These are phyloP conservation scores for Podospora didyma DNA, from an alignment of 495 filamentous ascomycete genomes.

Conservation along the genomic window DNA sequence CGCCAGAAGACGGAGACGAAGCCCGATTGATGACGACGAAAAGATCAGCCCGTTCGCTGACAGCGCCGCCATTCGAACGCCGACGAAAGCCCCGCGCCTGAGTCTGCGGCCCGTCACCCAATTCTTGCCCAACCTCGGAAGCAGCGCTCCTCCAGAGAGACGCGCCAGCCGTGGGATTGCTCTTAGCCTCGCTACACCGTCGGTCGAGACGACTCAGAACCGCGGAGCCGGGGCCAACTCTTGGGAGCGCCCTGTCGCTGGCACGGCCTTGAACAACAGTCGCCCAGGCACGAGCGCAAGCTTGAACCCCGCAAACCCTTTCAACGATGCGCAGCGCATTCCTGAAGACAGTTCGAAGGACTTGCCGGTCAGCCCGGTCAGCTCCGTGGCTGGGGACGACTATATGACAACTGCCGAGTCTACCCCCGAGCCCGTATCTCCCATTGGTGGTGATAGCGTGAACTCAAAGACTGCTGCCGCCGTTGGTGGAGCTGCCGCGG, in stretches of 20 bases:
- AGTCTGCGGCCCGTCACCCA: constrained; percentile 86
- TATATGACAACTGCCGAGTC: constrained; percentile 28
- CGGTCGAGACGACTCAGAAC: constrained; percentile 21
- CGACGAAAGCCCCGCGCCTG: constrained; percentile 60
- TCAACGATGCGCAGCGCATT: constrained; percentile 41
- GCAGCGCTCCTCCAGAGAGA: constrained; percentile 24
- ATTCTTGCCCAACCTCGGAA: constrained; percentile 66
- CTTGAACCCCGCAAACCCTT: constrained; percentile 46
- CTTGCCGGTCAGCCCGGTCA: constrained; percentile 32
- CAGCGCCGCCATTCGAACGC: constrained; percentile 29
- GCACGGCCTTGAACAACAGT: constrained; percentile 13
- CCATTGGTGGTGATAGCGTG: constrained; percentile 17
- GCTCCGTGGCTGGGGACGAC: constrained; percentile 24
- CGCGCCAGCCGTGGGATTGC: constrained; percentile 46
- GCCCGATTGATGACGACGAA: constrained; percentile 55
- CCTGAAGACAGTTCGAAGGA: constrained; percentile 26
- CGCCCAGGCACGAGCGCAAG: constrained; percentile 43
- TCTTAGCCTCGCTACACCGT: constrained; percentile 36
- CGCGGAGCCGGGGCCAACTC: constrained; percentile 31
- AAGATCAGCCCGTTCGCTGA: constrained; percentile 48
- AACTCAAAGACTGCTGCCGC: constrained; percentile 23
- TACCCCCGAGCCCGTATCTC: constrained; percentile 24
- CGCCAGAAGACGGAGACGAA: constrained; percentile 32
- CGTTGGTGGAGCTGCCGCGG: constrained; percentile 37
- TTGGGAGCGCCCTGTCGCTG: constrained; percentile 35